A percentile compares a stretch with the other conserved stretches of the same genome.
Evolutionary conservation across 139 green algal species (phyloP).

Genomic region (Picochlorum sp.): DNA sequence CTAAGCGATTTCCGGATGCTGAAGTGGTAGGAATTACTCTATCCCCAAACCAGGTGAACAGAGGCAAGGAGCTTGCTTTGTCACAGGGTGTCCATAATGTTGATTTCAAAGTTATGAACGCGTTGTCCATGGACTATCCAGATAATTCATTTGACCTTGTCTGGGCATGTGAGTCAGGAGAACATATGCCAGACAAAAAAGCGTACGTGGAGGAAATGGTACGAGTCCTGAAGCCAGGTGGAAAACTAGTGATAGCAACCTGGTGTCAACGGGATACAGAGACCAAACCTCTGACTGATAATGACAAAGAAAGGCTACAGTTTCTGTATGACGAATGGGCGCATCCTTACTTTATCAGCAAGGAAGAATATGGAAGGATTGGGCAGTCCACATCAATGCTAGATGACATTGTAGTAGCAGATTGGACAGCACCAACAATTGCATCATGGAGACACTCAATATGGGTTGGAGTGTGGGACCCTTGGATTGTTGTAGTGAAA

Average conservation of each 20-base stretch:
- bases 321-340: conserved; percentile 96
- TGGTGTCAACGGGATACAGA: conserved; percentile 85
- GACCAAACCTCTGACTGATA: conserved; percentile 39
- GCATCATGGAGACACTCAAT: conserved; percentile 84
- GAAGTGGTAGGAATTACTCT: conserved; percentile 80
- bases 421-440: conserved; percentile 84
- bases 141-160: conserved; percentile 91
- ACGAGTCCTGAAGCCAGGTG: conserved; percentile 80
- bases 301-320: conserved; percentile 66
- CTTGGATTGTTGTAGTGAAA: conserved; percentile 87
- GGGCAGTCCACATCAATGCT: conserved; percentile 61
- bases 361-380: conserved; percentile 78
- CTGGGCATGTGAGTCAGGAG: conserved; percentile 92
- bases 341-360: conserved; percentile 91
- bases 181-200: conserved; percentile 99
- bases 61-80: conserved; percentile 68
- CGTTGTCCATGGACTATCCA: conserved; percentile 76
- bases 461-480: conserved; percentile 86
- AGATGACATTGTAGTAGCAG: conserved; percentile 32
- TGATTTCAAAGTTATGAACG: conserved; percentile 88
- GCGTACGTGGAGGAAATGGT: conserved; percentile 88
- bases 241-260: conserved; percentile 69
- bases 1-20: conserved; percentile 56
- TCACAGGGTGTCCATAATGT: conserved; percentile 64
- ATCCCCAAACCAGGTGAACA: conserved; percentile 70